Evolutionary conservation across 495 filamentous ascomycete species (phyloP).

Genomic region (Neurospora sp.): DNA sequence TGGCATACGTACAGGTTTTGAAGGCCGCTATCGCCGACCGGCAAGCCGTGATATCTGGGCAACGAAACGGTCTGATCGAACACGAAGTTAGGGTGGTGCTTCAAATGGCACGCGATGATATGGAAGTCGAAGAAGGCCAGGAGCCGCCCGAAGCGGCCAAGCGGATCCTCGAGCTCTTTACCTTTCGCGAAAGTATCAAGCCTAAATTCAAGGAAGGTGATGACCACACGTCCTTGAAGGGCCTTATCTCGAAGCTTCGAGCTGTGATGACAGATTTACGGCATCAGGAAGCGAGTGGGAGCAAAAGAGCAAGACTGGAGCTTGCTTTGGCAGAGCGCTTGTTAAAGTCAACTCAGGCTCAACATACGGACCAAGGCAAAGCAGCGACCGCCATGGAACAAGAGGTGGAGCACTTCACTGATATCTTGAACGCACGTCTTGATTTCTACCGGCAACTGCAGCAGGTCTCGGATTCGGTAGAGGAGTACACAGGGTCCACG

Average conservation of each 20-base stretch:
- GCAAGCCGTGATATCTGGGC: constrained; percentile 61
- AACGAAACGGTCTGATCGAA: constrained; percentile 67
- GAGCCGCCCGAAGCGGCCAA: constrained; percentile 49
- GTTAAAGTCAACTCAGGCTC: constrained; percentile 48
- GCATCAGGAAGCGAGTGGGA: constrained; percentile 49
- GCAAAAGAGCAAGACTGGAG: constrained; percentile 51
- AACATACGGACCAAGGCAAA: constrained; percentile 57
- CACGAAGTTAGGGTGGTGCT: constrained; percentile 57
- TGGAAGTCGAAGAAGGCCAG: constrained; percentile 25
- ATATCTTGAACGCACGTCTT: constrained; percentile 68
- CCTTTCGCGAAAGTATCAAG: constrained; percentile 43
- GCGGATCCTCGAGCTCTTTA: constrained; percentile 53
- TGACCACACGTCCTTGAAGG: constrained; percentile 50
- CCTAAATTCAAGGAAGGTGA: constrained; percentile 37
- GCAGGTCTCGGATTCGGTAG: constrained; percentile 74
- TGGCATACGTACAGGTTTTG: constrained; percentile 71
- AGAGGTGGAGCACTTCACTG: constrained; percentile 67
- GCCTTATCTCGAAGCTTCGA: constrained; percentile 58
- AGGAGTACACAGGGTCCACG: constrained; percentile 49
- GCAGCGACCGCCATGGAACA: constrained; percentile 47
- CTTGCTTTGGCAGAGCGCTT: constrained; percentile 44
- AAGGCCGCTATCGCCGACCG: constrained; percentile 69
- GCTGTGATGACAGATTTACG: constrained; percentile 52
- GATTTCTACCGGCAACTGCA: constrained; percentile 88
- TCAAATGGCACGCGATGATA: constrained; percentile 40